Evolutionary conservation across 306 rosid genomes (phyloP).

Genomic region (Ceratonia siliqua): DNA sequence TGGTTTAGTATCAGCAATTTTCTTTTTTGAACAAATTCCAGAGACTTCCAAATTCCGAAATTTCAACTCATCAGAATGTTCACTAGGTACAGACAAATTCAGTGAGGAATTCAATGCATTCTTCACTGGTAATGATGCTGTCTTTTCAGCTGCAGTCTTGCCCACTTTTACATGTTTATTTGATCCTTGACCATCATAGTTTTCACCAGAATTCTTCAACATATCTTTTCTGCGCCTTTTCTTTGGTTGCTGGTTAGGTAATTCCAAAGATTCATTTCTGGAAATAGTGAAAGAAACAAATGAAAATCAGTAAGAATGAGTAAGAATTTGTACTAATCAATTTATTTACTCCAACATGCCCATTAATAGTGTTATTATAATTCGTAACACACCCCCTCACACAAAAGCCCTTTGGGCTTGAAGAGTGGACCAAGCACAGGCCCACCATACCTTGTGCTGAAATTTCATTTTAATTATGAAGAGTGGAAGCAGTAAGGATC

Average conservation of each 20-base stretch:
- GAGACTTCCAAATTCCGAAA: slow-evolving; percentile 52
- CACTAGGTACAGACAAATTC: slow-evolving; percentile 50
- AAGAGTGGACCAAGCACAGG: too few species aligned
- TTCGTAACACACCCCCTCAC: too few species aligned
- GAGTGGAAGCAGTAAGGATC: too few species aligned
- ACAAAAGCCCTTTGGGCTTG: too few species aligned
- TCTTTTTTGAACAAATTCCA: slow-evolving; percentile 59
- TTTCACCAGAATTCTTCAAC: slow-evolving; percentile 63
- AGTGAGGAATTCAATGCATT: slow-evolving; percentile 51
- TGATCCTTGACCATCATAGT: slow-evolving; percentile 51
- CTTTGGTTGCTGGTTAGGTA: slow-evolving; percentile 89
- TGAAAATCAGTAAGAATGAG: slow-evolving; percentile 28
- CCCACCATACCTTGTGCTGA: too few species aligned
- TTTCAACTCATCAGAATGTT: slow-evolving; percentile 53
- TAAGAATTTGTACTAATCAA: slow-evolving; percentile 8
- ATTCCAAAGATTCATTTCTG: slow-evolving; percentile 61
- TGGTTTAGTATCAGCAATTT: slow-evolving; percentile 57
- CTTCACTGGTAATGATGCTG: slow-evolving; percentile 51
- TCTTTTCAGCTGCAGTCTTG: slow-evolving; percentile 64
- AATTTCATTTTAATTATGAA: too few species aligned
- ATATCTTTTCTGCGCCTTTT: slow-evolving; percentile 90
- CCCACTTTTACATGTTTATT: slow-evolving; percentile 65
- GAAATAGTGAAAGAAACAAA: slow-evolving; percentile 24
- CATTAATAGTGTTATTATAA: too few species aligned
- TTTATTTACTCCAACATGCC: slow-evolving; percentile 15